phyloP scores from a whole-genome alignment of 2,329 filamentous ascomycete genomes.

The Fusarium algeriense region DNA sequence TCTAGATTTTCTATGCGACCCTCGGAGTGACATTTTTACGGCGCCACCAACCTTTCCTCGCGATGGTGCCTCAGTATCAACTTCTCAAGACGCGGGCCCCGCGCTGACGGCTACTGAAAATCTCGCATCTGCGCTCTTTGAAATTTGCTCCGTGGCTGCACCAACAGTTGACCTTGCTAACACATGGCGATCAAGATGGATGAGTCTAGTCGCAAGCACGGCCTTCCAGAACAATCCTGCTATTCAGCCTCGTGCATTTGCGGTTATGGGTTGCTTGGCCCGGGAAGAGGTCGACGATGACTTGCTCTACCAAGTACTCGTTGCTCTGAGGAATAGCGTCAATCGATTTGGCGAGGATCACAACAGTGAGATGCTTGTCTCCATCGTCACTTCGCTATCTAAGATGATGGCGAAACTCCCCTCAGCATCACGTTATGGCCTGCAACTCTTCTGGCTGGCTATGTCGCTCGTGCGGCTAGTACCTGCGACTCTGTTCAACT shows the following conservation, averaged over 20 bases:
- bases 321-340: conserved; percentile 74
- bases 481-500: conserved; percentile 73
- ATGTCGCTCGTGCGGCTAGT: conserved; percentile 75
- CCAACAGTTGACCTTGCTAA: conserved; percentile 75
- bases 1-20: conserved; percentile 70
- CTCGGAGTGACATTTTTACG: conserved; percentile 69
- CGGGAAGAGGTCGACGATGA: conserved; percentile 80
- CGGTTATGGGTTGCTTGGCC: conserved; percentile 78
- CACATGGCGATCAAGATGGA: conserved; percentile 78
- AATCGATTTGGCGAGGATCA: conserved; percentile 73
- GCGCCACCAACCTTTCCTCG: conserved; percentile 59
- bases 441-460: conserved; percentile 78
- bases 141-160: conserved; percentile 73
- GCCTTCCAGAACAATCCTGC: conserved; percentile 80
- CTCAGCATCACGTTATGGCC: conserved; percentile 73
- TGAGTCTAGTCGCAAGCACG: conserved; percentile 78
- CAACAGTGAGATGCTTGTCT: conserved; percentile 75
- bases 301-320: conserved; percentile 76
- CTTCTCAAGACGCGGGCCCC: conserved; percentile 65
- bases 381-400: conserved; percentile 74
- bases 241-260: conserved; percentile 76
- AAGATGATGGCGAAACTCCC: conserved; percentile 79
- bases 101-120: conserved; percentile 70
- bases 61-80: conserved; percentile 67
- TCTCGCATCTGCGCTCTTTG: conserved; percentile 71